phyloP scores from a whole-genome alignment of 164 flowering plant species.

The Amborella trichopoda region DNA sequence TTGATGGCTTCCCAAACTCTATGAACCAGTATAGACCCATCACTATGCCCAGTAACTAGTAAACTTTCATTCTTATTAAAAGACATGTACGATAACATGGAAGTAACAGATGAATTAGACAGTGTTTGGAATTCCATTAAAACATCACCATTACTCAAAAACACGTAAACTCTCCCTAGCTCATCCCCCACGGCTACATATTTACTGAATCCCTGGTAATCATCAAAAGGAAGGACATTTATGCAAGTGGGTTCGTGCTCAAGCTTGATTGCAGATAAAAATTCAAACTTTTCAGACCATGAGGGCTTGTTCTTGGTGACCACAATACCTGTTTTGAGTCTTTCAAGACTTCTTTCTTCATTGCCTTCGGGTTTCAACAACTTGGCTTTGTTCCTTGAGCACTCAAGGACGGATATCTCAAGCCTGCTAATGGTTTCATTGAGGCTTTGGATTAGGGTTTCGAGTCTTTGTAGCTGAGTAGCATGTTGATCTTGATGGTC shows the following conservation, averaged over 20 bases:
- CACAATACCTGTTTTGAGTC: conserved; percentile 25
- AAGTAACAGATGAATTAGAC: conserved; percentile 41
- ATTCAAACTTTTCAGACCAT: conserved; percentile 89
- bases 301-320: conserved; percentile 71
- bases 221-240: conserved; percentile 64
- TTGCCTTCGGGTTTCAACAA: conserved; percentile 2
- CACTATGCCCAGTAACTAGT: conserved; percentile 68
- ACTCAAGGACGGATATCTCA: conserved; percentile 25
- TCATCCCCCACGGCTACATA: conserved; percentile 86
- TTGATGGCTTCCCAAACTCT: conserved; percentile 48
- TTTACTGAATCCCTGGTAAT: conserved; percentile 74
- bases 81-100: conserved; percentile 70
- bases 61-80: conserved; percentile 67
- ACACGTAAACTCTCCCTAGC: conserved; percentile 59
- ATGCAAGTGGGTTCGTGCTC: conserved; percentile 58
- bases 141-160: conserved; percentile 72
- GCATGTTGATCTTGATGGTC: conserved; percentile 30
- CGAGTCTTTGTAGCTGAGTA: conserved; percentile 44
- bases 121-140: conserved; percentile 42
- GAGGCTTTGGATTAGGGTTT: conserved; percentile 48
- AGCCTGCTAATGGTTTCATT: conserved; percentile 46
- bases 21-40: conserved; percentile 56
- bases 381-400: not conserved
- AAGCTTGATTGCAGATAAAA: conserved; percentile 76
- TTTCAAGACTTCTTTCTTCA: conserved; percentile 4